These are phyloP conservation scores for Stentor roeselii DNA, from an alignment of 73 alveolate genomes.

Conservation along the genomic window DNA sequence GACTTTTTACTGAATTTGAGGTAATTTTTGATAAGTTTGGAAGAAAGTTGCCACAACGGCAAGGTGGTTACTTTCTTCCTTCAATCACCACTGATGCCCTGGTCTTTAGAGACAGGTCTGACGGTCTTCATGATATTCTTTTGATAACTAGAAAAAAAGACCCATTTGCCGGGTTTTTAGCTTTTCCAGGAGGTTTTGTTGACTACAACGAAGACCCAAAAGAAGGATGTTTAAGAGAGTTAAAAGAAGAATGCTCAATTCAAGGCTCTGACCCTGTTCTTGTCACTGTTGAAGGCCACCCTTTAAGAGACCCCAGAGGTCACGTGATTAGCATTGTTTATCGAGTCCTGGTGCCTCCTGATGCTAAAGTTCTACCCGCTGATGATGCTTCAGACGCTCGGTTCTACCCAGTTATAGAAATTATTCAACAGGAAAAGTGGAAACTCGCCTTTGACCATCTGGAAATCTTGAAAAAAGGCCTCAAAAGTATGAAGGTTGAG, in stretches of 20 bases:
- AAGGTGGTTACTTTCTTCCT: slow-evolving; percentile 60
- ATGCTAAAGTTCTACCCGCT: slow-evolving; percentile 89
- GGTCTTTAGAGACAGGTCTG: slow-evolving; percentile 64
- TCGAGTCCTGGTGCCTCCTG: slow-evolving; percentile 77
- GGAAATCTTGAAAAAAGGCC: slow-evolving; percentile 40
- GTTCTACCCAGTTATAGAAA: slow-evolving; percentile 83
- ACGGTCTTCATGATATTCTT: slow-evolving; percentile 62
- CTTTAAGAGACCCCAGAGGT: slow-evolving; percentile 97
- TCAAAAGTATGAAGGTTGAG: neutral
- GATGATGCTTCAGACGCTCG: slow-evolving; percentile 98
- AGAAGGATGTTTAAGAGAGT: slow-evolving; percentile 89
- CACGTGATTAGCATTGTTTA: slow-evolving; percentile 92
- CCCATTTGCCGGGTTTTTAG: slow-evolving; percentile 87
- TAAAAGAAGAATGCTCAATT: slow-evolving; percentile 91
- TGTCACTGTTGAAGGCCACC: slow-evolving; percentile 93
- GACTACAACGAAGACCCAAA: slow-evolving; percentile 97
- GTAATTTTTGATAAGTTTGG: slow-evolving; percentile 30
- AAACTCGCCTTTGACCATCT: slow-evolving; percentile 70
- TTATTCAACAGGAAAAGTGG: slow-evolving; percentile 29
- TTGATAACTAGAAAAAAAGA: slow-evolving; percentile 82
- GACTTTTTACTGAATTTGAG: neutral
- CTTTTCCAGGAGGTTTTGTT: slow-evolving; percentile 99
- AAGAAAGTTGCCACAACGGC: slow-evolving; percentile 17
- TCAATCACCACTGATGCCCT: slow-evolving; percentile 92
- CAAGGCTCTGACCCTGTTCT: slow-evolving; percentile 81